phyloP scores from a whole-genome alignment of 805 yeast genomes.

The Candida taoyuanica region DNA sequence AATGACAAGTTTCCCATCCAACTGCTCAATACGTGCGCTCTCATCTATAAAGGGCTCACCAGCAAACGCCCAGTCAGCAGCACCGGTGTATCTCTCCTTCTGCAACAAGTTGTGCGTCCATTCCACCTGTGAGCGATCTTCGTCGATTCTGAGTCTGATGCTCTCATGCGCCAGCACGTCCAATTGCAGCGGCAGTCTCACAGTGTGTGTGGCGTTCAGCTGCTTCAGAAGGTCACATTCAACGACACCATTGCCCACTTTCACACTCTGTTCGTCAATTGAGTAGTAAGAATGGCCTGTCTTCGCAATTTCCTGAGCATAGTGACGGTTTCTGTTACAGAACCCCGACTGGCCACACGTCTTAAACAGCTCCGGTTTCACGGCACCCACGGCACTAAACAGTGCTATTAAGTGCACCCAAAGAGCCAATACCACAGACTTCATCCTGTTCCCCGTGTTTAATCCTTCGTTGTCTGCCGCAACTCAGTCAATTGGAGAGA shows the following conservation, averaged over 20 bases:
- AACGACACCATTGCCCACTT: slow-evolving; percentile 32
- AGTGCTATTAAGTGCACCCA: not conserved
- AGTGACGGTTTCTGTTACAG: slow-evolving; percentile 74
- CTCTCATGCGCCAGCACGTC: slow-evolving; percentile 51
- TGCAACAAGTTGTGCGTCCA: slow-evolving; percentile 29
- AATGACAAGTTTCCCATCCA: slow-evolving; percentile 18
- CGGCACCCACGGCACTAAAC: slow-evolving; percentile 30
- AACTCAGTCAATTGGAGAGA: not conserved
- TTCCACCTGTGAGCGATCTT: slow-evolving; percentile 35
- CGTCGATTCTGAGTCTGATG: slow-evolving; percentile 65
- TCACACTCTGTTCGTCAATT: slow-evolving; percentile 34
- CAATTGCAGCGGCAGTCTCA: slow-evolving; percentile 53
- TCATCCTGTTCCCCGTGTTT: too few species aligned
- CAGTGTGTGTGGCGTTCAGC: slow-evolving; percentile 33
- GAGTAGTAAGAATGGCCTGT: slow-evolving; percentile 36
- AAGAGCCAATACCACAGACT: not conserved
- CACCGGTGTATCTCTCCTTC: slow-evolving; percentile 52
- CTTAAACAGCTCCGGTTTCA: slow-evolving; percentile 67
- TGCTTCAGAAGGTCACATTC: slow-evolving; percentile 45
- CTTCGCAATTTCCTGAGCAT: slow-evolving; percentile 34
- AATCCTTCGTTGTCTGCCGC: too few species aligned
- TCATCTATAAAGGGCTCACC: slow-evolving; percentile 22
- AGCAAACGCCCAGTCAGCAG: slow-evolving; percentile 55
- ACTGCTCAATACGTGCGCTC: slow-evolving; percentile 15
- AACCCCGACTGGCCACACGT: slow-evolving; percentile 79